Conservation (phyloP, 2,329 filamentous ascomycete species). For the Cladosporium sp. region DNA sequence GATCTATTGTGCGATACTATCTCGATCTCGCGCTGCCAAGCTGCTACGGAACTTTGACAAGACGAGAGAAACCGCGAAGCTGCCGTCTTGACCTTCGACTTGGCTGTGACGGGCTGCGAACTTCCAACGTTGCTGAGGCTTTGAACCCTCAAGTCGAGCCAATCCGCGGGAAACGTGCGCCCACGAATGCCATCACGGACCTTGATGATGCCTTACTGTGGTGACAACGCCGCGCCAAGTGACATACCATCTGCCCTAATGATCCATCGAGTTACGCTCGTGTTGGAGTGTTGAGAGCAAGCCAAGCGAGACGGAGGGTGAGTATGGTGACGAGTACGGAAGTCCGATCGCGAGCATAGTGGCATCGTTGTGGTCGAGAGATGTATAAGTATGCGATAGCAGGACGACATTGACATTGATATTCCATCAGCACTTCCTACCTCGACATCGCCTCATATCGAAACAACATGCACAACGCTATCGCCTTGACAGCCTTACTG, state of each 20-base stretch:
- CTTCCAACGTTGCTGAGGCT: not conserved
- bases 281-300: not conserved
- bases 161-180: not conserved
- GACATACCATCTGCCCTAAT: not conserved
- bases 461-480: not conserved
- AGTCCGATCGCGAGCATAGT: too few relatives aligned
- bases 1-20: not conserved
- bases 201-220: not conserved
- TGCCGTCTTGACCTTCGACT: not conserved
- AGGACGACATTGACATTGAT: too few relatives aligned
- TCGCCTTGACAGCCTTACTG: not conserved
- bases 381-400: too few relatives aligned
- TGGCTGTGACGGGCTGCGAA: not conserved
- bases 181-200: not conserved
- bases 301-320: not conserved
- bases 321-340: not conserved
- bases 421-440: not conserved
- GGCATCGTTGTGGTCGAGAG: too few relatives aligned
- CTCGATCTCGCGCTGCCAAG: not conserved
- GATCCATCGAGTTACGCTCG: too few relatives aligned
- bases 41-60: not conserved
- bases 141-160: not conserved
- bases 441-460: not conserved
- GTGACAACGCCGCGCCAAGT: not conserved
- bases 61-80: not conserved